These are phyloP conservation scores for Vitis vinifera DNA, from an alignment of 164 flowering plant species.

Conservation along the genomic window ASM3070453v1 NC_081822.1:11112001-11112500, in stretches of 20 bases:
- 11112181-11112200: not conserved
- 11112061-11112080: not conserved
- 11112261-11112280: constrained; percentile 58
- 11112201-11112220: constrained; percentile 97
- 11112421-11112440: constrained; percentile 41
- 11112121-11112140: not conserved
- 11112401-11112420: constrained; percentile 12
- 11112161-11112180: not conserved
- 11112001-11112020: too few relatives aligned
- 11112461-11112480: constrained; percentile 21
- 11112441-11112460: too few relatives aligned
- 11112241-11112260: constrained; percentile 50
- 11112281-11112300: constrained; percentile 82
- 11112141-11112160: too few relatives aligned
- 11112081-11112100: not conserved
- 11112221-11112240: constrained; percentile 95
- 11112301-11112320: constrained; percentile 54
- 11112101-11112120: not conserved
- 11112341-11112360: constrained; percentile 37
- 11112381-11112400: constrained; percentile 1
- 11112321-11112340: constrained; percentile 49
- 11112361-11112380: constrained; percentile 8
- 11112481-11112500: constrained; percentile 45
- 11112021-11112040: not conserved
- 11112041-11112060: too few relatives aligned